Percentiles rank a stretch among this genome's conserved stretches.
phyloP scores from a whole-genome alignment of 75 land plant species.

The Pinus tabuliformis region DNA sequence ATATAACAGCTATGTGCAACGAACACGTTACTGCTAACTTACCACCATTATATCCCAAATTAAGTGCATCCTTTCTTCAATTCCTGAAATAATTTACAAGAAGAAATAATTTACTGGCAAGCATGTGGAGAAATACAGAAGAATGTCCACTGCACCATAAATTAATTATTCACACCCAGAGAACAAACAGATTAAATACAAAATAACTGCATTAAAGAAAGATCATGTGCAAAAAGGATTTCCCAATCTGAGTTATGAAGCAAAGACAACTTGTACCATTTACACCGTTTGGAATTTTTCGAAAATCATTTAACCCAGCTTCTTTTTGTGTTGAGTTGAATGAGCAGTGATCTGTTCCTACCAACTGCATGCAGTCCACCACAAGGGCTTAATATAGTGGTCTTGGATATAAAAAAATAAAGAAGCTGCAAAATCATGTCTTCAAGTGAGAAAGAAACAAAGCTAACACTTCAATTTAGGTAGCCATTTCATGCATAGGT shows the following conservation, averaged over 20 bases:
- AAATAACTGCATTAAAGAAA: neutral
- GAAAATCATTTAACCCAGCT: constrained; percentile 81
- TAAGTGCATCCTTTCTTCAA: constrained; percentile 98
- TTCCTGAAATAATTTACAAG: constrained; percentile 36
- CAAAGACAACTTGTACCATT: constrained; percentile 55
- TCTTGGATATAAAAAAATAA: neutral
- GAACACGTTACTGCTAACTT: constrained; percentile 12
- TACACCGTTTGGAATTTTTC: constrained; percentile 97
- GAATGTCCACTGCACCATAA: neutral
- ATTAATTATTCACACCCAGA: neutral
- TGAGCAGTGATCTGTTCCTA: constrained; percentile 93
- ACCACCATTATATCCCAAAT: constrained; percentile 99
- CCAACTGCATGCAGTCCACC: constrained; percentile 50
- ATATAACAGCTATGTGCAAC: neutral
- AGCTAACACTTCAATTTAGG: neutral
- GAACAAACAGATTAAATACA: neutral
- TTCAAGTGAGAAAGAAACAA: neutral
- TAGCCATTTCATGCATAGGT: neutral
- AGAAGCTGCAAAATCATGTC: neutral
- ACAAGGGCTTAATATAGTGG: neutral
- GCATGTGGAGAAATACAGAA: no score
- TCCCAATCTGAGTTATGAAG: constrained; percentile 3
- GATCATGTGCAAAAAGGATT: neutral
- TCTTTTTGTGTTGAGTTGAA: constrained; percentile 93
- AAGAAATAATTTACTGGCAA: neutral